A percentile compares a stretch with the other conserved stretches of the same genome.
Evolutionary conservation across 345 rosid genomes (phyloP).

Genomic region (Brassica carinata): DNA sequence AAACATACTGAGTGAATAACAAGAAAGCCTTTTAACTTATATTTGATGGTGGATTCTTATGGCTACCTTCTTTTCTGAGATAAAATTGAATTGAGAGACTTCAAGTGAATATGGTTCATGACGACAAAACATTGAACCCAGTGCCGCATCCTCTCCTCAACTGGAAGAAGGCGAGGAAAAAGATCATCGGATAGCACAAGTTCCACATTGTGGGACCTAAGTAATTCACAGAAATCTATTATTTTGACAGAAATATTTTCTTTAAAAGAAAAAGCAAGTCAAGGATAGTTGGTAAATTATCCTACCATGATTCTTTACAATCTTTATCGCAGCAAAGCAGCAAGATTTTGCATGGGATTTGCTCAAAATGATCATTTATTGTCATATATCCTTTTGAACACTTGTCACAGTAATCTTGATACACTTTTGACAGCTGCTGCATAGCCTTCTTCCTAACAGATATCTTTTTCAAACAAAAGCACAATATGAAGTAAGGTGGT

Average conservation of each 20-base stretch:
- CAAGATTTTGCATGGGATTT: conserved; percentile 80
- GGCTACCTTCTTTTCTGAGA: conserved; percentile 76
- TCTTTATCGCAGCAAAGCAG: conserved; percentile 80
- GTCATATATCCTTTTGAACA: conserved; percentile 68
- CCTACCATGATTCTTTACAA: conserved; percentile 76
- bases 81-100: conserved; percentile 67
- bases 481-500: conserved; percentile 25
- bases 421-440: conserved; percentile 75
- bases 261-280: neutral
- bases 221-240: conserved; percentile 13
- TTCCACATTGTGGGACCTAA: conserved; percentile 79
- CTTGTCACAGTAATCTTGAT: conserved; percentile 75
- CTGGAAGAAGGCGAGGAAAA: conserved; percentile 62
- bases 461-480: conserved; percentile 49
- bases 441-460: conserved; percentile 86
- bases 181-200: conserved; percentile 68
- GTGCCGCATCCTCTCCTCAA: conserved; percentile 67
- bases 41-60: conserved; percentile 26
- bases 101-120: conserved; percentile 64
- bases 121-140: conserved; percentile 81
- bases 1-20: conserved; percentile 34
- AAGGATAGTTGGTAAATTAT: conserved; percentile 28
- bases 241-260: conserved; percentile 9
- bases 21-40: conserved; percentile 21
- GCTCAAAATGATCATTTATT: conserved; percentile 65